Percentiles rank a stretch among this genome's conserved stretches.
phyloP scores from a whole-genome alignment of 148 eudicot species.

The Cornus kousa region DNA sequence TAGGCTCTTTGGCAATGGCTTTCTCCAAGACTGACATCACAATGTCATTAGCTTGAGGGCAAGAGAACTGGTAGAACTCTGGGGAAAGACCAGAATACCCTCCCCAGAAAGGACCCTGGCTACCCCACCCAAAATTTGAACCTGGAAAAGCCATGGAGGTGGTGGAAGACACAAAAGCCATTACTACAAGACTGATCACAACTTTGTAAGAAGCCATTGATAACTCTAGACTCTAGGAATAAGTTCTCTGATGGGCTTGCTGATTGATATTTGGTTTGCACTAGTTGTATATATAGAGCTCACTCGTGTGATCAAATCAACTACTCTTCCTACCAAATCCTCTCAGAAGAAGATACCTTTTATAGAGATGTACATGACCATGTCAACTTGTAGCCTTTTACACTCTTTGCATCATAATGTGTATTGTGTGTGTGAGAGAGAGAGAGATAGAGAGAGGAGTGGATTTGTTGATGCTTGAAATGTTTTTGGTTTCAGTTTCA shows the following conservation, averaged over 20 bases:
- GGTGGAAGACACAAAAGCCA: slow-evolving; percentile 31
- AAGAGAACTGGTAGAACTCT: slow-evolving; percentile 59
- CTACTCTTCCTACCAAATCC: slow-evolving; percentile 53
- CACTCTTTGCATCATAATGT: slow-evolving; percentile 5
- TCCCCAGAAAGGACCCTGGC: slow-evolving; percentile 20
- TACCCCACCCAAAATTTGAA: slow-evolving; percentile 31
- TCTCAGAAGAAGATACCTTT: slow-evolving; percentile 15
- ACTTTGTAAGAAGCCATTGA: slow-evolving; percentile 43
- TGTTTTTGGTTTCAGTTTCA: slow-evolving; percentile 41
- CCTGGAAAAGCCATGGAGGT: slow-evolving; percentile 47
- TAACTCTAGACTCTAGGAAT: not conserved
- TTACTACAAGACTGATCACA: slow-evolving; percentile 16
- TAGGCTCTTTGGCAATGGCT: slow-evolving; percentile 64
- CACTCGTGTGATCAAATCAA: slow-evolving; percentile 27
- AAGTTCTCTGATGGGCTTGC: slow-evolving; percentile 10
- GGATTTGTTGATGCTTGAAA: not conserved
- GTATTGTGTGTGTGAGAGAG: not conserved
- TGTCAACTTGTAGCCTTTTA: slow-evolving; percentile 16
- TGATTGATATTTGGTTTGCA: not conserved
- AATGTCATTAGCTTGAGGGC: slow-evolving; percentile 83
- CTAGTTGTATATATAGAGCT: slow-evolving; percentile 18
- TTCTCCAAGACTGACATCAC: slow-evolving; percentile 64
- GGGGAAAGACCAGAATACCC: slow-evolving; percentile 41
- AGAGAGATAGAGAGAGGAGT: not conserved
- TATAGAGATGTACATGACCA: slow-evolving; percentile 17